Evolutionary conservation across 371 early-diverging fungal species (phyloP), one percentile per base, ranked within the genome.

Genomic region (Saksenaea vasiformis): DNA sequence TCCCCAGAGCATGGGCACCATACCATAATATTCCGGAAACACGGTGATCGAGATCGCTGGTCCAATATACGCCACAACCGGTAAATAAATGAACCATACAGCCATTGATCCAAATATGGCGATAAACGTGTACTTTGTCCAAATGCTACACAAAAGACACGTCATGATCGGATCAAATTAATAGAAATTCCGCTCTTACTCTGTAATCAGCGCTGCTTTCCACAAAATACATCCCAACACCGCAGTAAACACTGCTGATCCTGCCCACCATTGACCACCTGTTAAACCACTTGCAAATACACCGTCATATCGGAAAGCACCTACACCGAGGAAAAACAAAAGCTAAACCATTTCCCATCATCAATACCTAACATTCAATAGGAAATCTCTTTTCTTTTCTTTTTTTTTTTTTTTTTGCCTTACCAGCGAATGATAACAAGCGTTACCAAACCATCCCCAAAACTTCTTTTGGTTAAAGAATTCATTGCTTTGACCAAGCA

Each of bases 401-500:
- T 43, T 27, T 27, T 31, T 54, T 41, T 62, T n/a, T 24, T 5
- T 14, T 13, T 47, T 5, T 35, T 34, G 43, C 10, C 68, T 71
- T 75, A 85, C 79, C 59, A 93, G 67, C 15, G 97, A 96, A 79
- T 98, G 98, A 76, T 84, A 91, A 55, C 96, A 90, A n/a, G 96
- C 97, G 73, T 97, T 98, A 61, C 83, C 66, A 26, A 95, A 90
- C 92, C 95, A 97, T 24, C 91, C 90, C 97, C 97, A 98, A 78
- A 98, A 98, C 28, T 89, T 87, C 61, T 84, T 77, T 68, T 91
- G 91, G 74, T 97, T 97, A 82, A 96, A 97, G 59, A 98, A 96
- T 62, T 91, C 93, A 47, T 88, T 86, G 58, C 79, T 85, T 72
- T 96, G 96, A 14, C 98, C 97, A 58, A 94, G 85, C 84, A 90